phyloP scores from a whole-genome alignment of 1,284 basidiomycete species.

The Inonotus obliquus region DNA sequence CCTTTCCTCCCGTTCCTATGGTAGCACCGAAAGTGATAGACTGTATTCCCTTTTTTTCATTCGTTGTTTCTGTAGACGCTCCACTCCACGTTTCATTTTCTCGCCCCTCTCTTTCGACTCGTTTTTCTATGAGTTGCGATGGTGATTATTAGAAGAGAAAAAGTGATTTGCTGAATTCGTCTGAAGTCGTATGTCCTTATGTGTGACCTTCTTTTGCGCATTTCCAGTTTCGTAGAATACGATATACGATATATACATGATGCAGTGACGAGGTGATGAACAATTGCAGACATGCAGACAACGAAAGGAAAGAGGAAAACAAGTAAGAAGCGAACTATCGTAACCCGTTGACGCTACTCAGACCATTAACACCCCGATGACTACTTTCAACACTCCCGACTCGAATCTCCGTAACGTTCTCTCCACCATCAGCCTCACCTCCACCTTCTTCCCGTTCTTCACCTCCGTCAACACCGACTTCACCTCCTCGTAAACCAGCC shows the following conservation, averaged over 20 bases:
- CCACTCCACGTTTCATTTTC: background rate
- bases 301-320: background rate
- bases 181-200: no score
- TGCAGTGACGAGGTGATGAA: background rate
- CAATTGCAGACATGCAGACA: background rate
- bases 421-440: background rate
- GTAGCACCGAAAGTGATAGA: background rate
- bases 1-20: background rate
- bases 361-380: background rate
- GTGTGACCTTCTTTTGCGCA: no score
- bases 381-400: background rate
- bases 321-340: background rate
- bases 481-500: conserved; percentile 14
- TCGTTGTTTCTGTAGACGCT: background rate
- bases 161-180: no score
- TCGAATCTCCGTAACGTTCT: conserved; percentile 8
- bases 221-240: no score
- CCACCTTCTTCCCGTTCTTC: background rate
- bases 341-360: background rate
- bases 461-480: background rate
- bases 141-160: no score
- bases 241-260: background rate
- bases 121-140: no score
- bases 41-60: background rate
- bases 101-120: background rate